Percentiles rank a stretch among this genome's conserved stretches.
Evolutionary conservation across 768 basidiomycete species (phyloP).

Genomic region (Boletus patriciae): DNA sequence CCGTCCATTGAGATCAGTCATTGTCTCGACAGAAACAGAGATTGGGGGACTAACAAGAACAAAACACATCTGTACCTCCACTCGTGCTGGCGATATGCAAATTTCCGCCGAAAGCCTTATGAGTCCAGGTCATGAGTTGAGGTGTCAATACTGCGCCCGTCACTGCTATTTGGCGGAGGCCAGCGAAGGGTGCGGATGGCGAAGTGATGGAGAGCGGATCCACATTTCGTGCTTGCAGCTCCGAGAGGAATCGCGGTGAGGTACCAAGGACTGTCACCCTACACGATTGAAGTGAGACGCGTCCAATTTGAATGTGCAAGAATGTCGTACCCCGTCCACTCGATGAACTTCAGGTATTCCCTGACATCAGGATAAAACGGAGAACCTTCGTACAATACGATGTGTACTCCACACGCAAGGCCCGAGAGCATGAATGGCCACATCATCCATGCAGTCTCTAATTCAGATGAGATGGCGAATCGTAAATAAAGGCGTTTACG

Average conservation of each 20-base stretch:
- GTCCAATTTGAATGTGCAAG: not conserved
- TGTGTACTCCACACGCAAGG: slow-evolving; percentile 52
- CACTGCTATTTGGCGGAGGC: slow-evolving; percentile 49
- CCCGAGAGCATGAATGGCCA: slow-evolving; percentile 66
- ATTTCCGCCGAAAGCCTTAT: slow-evolving; percentile 52
- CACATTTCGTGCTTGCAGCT: slow-evolving; percentile 56
- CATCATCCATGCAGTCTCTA: slow-evolving; percentile 81
- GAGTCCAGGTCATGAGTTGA: slow-evolving; percentile 66
- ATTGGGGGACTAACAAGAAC: slow-evolving; percentile 48
- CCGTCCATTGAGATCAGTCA: not conserved
- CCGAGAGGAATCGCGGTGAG: slow-evolving; percentile 65
- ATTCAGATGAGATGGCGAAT: not conserved
- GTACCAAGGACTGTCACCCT: slow-evolving; percentile 45
- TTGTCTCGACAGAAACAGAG: not conserved
- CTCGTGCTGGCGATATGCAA: slow-evolving; percentile 55
- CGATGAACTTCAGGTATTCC: slow-evolving; percentile 56
- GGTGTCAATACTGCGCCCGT: slow-evolving; percentile 69
- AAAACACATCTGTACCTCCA: slow-evolving; percentile 73
- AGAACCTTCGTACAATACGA: slow-evolving; percentile 66
- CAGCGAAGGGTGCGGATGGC: slow-evolving; percentile 41
- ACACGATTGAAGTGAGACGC: slow-evolving; percentile 21
- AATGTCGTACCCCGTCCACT: slow-evolving; percentile 50
- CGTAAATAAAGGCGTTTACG: slow-evolving; percentile 13
- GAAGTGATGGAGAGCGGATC: slow-evolving; percentile 40
- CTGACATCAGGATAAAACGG: slow-evolving; percentile 61